These are phyloP conservation scores for Eremochloa ophiuroides DNA, from an alignment of 176 grass and related monocot species.

Conservation along the genomic window DNA sequence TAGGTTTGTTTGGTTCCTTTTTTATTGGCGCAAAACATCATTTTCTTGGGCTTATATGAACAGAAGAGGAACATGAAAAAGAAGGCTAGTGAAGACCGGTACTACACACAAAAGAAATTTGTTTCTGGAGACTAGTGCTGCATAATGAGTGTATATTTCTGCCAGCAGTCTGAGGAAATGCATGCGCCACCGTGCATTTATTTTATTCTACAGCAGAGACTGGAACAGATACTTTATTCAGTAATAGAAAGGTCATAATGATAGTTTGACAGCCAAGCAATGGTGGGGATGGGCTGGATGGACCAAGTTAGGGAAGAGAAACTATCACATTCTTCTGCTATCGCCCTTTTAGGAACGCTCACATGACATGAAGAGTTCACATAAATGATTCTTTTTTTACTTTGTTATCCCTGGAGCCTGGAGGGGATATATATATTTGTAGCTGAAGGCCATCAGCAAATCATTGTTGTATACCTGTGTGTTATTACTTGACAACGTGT, in stretches of 20 bases:
- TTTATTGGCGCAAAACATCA: not conserved
- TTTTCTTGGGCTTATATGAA: conserved; percentile 7
- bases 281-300: not conserved
- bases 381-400: conserved; percentile 49
- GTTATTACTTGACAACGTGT: conserved; percentile 30
- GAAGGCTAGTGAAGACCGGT: conserved; percentile 72
- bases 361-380: conserved; percentile 31
- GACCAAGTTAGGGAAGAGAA: conserved; percentile 12
- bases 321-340: conserved; percentile 22
- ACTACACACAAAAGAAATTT: conserved; percentile 86
- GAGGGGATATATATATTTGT: conserved; percentile 33
- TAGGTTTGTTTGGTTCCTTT: conserved; percentile 2
- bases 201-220: conserved; percentile 38
- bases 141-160: conserved; percentile 27
- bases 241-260: conserved; percentile 32
- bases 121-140: conserved; percentile 60
- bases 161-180: conserved; percentile 17
- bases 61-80: conserved; percentile 89
- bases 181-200: conserved; percentile 17
- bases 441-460: conserved; percentile 27
- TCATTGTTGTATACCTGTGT: conserved; percentile 48
- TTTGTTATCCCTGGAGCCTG: conserved; percentile 21
- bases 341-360: conserved; percentile 21
- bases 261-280: conserved; percentile 28
- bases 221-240: conserved; percentile 17